Percentiles rank a stretch among this genome's conserved stretches.
phyloP scores from a whole-genome alignment of 148 eudicot genomes.

The Bassia scoparia region DNA sequence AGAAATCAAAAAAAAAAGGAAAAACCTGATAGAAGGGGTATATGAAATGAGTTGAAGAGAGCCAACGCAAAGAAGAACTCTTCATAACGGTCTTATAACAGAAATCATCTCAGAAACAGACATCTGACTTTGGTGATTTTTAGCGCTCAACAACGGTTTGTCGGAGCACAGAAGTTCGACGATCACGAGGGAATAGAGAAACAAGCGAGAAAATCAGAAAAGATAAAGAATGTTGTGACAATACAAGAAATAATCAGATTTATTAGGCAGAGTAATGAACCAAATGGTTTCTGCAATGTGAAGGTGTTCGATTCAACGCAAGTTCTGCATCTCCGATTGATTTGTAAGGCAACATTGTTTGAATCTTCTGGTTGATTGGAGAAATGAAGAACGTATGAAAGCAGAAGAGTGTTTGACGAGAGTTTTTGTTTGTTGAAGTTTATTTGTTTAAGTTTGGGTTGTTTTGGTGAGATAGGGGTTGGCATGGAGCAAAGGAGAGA shows the following conservation, averaged over 20 bases:
- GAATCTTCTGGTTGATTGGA: neutral
- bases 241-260: conserved; percentile 75
- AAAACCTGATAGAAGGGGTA: conserved; percentile 64
- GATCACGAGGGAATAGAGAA: conserved; percentile 50
- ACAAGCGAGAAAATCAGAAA: conserved; percentile 59
- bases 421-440: neutral
- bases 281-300: conserved; percentile 59
- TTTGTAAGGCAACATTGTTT: conserved; percentile 68
- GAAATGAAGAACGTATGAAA: neutral
- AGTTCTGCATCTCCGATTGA: conserved; percentile 51
- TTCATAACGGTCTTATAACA: conserved; percentile 77
- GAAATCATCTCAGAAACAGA: conserved; percentile 39
- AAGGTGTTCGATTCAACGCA: conserved; percentile 53
- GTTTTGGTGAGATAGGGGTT: no score
- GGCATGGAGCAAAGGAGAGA: no score
- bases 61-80: conserved; percentile 70
- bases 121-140: conserved; percentile 73
- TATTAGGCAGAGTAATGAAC: conserved; percentile 72
- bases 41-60: conserved; percentile 85
- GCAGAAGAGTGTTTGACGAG: neutral
- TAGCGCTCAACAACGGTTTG: conserved; percentile 31
- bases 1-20: no score
- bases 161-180: conserved; percentile 39
- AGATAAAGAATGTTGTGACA: conserved; percentile 83
- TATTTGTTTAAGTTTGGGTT: no score